Conservation (phyloP, 495 filamentous ascomycete species). For the Annulohypoxylon maeteangense region DNA sequence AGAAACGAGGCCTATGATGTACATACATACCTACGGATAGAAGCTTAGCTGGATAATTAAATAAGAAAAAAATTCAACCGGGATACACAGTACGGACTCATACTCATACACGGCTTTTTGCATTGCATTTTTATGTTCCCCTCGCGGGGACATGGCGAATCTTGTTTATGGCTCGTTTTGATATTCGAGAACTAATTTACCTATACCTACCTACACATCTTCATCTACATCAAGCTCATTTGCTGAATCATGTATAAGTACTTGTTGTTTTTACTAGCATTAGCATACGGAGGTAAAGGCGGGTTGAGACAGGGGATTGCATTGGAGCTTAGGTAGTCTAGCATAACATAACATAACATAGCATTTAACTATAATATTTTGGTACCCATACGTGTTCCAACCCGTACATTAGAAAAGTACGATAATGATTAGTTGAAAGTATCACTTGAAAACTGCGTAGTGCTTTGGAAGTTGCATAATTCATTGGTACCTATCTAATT, state of each 20-base stretch:
- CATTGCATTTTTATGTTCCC: not conserved
- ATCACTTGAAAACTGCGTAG: not conserved
- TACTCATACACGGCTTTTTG: conserved; percentile 1
- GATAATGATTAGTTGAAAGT: not conserved
- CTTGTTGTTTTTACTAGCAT: conserved; percentile 10
- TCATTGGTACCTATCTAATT: not conserved
- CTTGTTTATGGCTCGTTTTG: not conserved
- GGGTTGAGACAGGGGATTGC: not conserved
- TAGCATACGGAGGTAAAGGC: conserved; percentile 1
- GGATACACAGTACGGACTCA: not conserved
- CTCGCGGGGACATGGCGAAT: not conserved
- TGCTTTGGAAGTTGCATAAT: not conserved
- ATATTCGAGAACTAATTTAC: not conserved
- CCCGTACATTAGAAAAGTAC: not conserved
- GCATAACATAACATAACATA: conserved; percentile 25
- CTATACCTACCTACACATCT: not conserved
- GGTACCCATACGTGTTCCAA: not conserved
- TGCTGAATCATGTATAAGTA: conserved; percentile 11
- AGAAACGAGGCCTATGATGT: conserved; percentile 8
- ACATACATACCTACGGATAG: conserved; percentile 4
- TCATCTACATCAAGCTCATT: not conserved
- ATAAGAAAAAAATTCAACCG: conserved; percentile 7
- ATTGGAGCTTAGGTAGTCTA: not conserved
- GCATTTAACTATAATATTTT: conserved; percentile 1
- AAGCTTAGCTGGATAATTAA: conserved; percentile 2